Base-by-base conservation (phyloP, 441 rosid genomes). In the Brassica balearica region DNA sequence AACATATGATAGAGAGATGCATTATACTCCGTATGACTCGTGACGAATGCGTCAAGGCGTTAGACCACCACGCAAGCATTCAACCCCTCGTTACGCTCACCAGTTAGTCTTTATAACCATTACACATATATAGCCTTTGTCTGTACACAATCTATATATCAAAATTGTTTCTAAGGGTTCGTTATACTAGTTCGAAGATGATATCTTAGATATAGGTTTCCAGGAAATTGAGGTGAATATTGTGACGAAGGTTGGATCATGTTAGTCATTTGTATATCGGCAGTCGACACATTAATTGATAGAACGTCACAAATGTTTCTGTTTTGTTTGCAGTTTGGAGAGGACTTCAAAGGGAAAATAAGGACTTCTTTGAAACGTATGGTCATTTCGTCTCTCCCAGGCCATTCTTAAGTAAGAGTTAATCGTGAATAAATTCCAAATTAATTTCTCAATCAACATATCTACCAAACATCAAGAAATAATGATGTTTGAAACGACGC, bases 1-100 rank as follows among this genome's bases (percentile, higher is more conserved):
- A 89, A 22, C 87, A 88, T 79, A 88, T 92, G 56, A 92, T 92
- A 77, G 97, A 92, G 86, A 88, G 88, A 72, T 92, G 97, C 80
- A 74, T 89, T 82, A 34, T 90, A 9, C 90, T 89, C 55, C 87
- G 75, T 59, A 86, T 92, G 97, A 89, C 75, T 83, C 87, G 84
- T 80, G 92, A 89, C 15, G 90, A 88, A 77, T 92, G 97, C 80
- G 68, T 90, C 56, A 78, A 86, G 84, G 90, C 87, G 2, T 83
- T 90, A 19, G 88, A 82, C n/a, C 72, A 79, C 1, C 93, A 86
- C 80, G 95, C 95, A 56, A 74, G 70, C 32, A 78, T 92, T 80
- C 84, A 34, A 32, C 97, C 95, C 2, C 82, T 88, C 41, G 82
- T 90, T 69, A 92, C 93, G 0, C 85, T 91, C 34, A 86, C 90